A percentile compares a stretch with the other conserved stretches of the same genome.
phyloP scores from a whole-genome alignment of 768 basidiomycete species.

The Polyporus arcularius region DNA sequence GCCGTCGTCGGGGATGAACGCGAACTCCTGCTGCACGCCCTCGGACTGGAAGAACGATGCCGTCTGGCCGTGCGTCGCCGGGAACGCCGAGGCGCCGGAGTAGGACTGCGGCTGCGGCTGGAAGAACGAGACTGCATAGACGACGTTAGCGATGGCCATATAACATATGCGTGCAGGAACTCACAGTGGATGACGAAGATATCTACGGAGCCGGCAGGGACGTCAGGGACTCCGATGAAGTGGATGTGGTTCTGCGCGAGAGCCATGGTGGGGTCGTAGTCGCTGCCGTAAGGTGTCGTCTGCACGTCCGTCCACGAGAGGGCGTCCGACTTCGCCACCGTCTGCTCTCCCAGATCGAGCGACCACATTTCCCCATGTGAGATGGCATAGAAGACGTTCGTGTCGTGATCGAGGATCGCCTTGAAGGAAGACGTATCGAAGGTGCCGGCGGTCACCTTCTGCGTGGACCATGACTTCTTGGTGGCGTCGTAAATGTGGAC shows the following conservation, averaged over 20 bases:
- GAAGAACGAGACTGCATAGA: slow-evolving; percentile 65
- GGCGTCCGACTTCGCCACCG: slow-evolving; percentile 55
- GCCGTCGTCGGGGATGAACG: slow-evolving; percentile 75
- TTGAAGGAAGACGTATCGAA: slow-evolving; percentile 67
- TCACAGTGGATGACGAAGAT: slow-evolving; percentile 90
- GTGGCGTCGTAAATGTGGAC: slow-evolving; percentile 83
- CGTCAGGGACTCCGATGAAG: slow-evolving; percentile 73
- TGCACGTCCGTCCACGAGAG: slow-evolving; percentile 68
- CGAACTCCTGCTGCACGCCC: slow-evolving; percentile 72
- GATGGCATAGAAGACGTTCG: slow-evolving; percentile 83
- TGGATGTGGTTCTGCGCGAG: slow-evolving; percentile 86
- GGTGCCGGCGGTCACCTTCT: slow-evolving; percentile 51
- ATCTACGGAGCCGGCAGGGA: slow-evolving; percentile 65
- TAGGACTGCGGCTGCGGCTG: slow-evolving; percentile 70
- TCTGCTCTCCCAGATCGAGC: slow-evolving; percentile 70
- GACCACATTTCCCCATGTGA: slow-evolving; percentile 65
- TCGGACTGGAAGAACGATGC: slow-evolving; percentile 64
- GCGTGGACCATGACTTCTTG: slow-evolving; percentile 77
- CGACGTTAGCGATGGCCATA: not conserved
- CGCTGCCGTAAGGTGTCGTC: slow-evolving; percentile 49
- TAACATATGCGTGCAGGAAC: slow-evolving; percentile 27
- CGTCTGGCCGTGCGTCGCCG: slow-evolving; percentile 66
- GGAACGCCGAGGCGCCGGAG: slow-evolving; percentile 56
- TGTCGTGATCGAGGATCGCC: slow-evolving; percentile 91
- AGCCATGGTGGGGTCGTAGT: slow-evolving; percentile 75